A percentile compares a stretch with the other conserved stretches of the same genome.
Conservation (phyloP, 345 rosid genomes). For the Acer negundo region DNA sequence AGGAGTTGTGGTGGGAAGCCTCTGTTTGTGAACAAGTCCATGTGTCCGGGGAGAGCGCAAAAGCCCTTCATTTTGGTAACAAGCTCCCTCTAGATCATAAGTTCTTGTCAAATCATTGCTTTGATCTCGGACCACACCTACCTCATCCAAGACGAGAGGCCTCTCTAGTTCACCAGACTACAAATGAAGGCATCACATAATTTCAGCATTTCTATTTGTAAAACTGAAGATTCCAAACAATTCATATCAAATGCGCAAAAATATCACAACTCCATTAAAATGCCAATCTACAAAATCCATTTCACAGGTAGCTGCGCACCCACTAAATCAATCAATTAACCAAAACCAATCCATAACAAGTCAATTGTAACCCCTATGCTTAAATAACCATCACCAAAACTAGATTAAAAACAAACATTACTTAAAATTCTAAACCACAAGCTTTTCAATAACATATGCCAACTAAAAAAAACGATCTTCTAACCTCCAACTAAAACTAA, state of each 20-base stretch:
- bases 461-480: neutral
- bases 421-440: neutral
- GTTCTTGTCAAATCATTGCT: constrained; percentile 54
- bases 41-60: constrained; percentile 46
- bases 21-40: constrained; percentile 68
- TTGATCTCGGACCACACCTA: constrained; percentile 39
- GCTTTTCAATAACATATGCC: neutral
- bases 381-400: too few species aligned
- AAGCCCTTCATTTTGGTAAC: constrained; percentile 60
- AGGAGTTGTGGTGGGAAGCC: constrained; percentile 57
- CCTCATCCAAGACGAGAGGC: constrained; percentile 69
- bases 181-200: neutral
- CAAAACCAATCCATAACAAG: constrained; percentile 11
- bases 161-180: constrained; percentile 71
- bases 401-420: neutral
- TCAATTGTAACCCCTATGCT: too few species aligned
- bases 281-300: constrained; percentile 9
- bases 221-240: neutral
- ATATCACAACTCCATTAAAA: neutral
- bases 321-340: constrained; percentile 7
- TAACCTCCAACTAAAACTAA: neutral
- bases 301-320: neutral
- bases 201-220: neutral
- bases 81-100: constrained; percentile 73
- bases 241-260: neutral